Base-by-base conservation (phyloP, 2,329 filamentous ascomycete genomes). In the Monosporascus sp. region DNA sequence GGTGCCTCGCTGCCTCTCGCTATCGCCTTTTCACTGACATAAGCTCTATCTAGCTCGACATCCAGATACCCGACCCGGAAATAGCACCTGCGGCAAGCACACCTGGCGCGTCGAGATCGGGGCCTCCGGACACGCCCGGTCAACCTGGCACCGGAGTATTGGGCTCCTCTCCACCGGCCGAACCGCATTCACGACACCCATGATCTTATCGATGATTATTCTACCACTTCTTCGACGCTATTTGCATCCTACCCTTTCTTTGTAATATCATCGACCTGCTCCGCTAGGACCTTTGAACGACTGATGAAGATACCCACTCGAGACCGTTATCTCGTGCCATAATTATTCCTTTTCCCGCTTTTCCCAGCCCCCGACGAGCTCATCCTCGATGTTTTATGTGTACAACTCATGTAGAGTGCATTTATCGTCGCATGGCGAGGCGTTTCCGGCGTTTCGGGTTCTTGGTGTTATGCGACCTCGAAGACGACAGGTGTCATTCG, bases 1-100 rank as follows among this genome's bases (percentile, higher is more conserved):
- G 73, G 84, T 70, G 58, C 46, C n/a, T 48, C 22, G 22, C 25
- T 18, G n/a, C 14, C 18, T n/a, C 49, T 38, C 36, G 22, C 14
- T 20, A 6, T 48, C n/a, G 48, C 14, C 14, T 9, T 35, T 31
- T 25, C 54, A 49, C 65, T 71, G 54, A 72, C 50, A 37, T n/a
- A 27, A 18, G 50, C 11, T 46, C 20, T 54, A 89, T 46, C 20
- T 54, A 89, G 86, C 79, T 92, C 61, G 88, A 92, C 62, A 89
- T 92, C 48, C 87, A 91, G 71, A 89, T 92, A 53, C 85, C 87
- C 5, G 88, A 92, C 67, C 88, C 89, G 1, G 86, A 89, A 61
- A 83, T 90, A 54, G 81, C 79, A 3, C 73, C 77, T 3, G 77
- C 76, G 48, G 73, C 72, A 9, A 79, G 74, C 54, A 79, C 74